Conservation (phyloP, 257 asterid species). For the Jasminum sambac region DNA sequence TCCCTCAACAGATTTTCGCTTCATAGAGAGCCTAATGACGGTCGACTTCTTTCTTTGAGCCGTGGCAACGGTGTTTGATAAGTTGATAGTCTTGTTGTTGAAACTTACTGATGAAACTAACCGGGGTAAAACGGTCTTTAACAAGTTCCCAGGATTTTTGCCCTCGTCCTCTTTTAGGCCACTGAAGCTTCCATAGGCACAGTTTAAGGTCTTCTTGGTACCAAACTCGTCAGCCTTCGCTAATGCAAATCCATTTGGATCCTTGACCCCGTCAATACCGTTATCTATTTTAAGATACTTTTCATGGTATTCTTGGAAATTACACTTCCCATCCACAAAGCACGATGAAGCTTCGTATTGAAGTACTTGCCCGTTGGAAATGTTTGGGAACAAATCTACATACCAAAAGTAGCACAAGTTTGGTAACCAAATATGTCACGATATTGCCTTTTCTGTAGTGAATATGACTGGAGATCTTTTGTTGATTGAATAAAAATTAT, state of each 20-base stretch:
- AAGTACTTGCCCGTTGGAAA: slow-evolving; percentile 65
- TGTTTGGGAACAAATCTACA: slow-evolving; percentile 53
- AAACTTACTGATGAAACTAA: slow-evolving; percentile 70
- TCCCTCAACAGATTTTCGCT: slow-evolving; percentile 66
- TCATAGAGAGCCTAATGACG: slow-evolving; percentile 76
- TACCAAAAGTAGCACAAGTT: slow-evolving; percentile 13
- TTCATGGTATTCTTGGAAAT: slow-evolving; percentile 53
- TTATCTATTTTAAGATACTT: slow-evolving; percentile 50
- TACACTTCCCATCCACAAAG: slow-evolving; percentile 53
- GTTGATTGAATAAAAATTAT: no score
- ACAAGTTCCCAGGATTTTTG: slow-evolving; percentile 47
- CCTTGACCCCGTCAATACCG: slow-evolving; percentile 44
- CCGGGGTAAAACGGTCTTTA: slow-evolving; percentile 69
- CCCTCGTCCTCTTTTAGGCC: slow-evolving; percentile 53
- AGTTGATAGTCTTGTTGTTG: slow-evolving; percentile 54
- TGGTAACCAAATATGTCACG: no score
- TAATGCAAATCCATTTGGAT: slow-evolving; percentile 42
- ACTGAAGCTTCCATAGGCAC: slow-evolving; percentile 55
- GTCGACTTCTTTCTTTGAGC: slow-evolving; percentile 72
- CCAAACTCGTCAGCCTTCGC: slow-evolving; percentile 44
- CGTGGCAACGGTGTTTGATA: slow-evolving; percentile 41
- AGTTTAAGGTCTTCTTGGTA: slow-evolving; percentile 47
- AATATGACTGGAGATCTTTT: no score
- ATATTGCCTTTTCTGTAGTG: no score
- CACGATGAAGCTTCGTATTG: slow-evolving; percentile 70